Percentiles rank a stretch among this genome's conserved stretches.
phyloP scores from a whole-genome alignment of 805 yeast genomes.

The Ogataea trehaloabstinens region DNA sequence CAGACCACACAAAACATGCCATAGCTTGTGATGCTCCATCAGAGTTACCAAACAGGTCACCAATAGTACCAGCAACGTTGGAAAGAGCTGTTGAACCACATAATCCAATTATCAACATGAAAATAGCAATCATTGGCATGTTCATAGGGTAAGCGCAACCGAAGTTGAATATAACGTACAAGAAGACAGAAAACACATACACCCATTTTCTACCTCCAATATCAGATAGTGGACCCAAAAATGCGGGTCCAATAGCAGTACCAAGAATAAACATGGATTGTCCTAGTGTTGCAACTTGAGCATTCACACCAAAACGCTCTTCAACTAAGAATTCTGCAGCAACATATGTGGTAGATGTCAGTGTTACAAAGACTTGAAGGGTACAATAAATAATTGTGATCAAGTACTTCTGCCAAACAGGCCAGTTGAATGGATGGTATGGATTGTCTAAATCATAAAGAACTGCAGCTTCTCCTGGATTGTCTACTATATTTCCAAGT shows the following conservation, averaged over 20 bases:
- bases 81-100: conserved; percentile 34
- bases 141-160: conserved; percentile 34
- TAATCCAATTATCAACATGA: conserved; percentile 32
- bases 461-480: conserved; percentile 30
- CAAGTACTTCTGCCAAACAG: conserved; percentile 22
- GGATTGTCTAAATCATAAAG: conserved; percentile 28
- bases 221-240: conserved; percentile 36
- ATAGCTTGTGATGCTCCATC: conserved; percentile 36
- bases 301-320: conserved; percentile 23
- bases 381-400: conserved; percentile 28
- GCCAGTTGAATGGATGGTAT: conserved; percentile 35
- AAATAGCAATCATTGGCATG: conserved; percentile 34
- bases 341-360: conserved; percentile 34
- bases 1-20: conserved; percentile 34
- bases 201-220: conserved; percentile 38
- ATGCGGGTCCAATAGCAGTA: conserved; percentile 36
- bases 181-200: conserved; percentile 30
- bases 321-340: conserved; percentile 30
- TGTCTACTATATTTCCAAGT: conserved; percentile 22
- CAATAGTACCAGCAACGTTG: conserved; percentile 37
- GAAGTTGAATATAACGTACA: conserved; percentile 30
- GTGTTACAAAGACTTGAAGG: conserved; percentile 30
- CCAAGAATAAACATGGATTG: conserved; percentile 36
- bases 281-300: conserved; percentile 35
- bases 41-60: conserved; percentile 34